Base-by-base conservation (phyloP, 306 rosid genomes). In the Lathyrus sativus region DNA sequence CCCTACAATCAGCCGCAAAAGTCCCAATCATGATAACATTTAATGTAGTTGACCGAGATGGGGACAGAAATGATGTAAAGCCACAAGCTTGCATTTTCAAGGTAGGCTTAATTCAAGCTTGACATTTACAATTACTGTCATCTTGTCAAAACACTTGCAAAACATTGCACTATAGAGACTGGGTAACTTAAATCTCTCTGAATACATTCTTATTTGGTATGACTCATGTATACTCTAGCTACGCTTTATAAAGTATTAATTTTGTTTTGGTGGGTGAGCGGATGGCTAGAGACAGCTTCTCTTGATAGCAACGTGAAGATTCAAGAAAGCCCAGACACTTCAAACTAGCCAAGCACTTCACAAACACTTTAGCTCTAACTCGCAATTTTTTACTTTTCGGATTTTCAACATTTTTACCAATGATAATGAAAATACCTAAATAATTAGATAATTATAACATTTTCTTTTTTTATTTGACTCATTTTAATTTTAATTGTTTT, bases 11-110 rank as follows among this genome's bases (percentile, higher is more conserved):
- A 50, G 99, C 99, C 8, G 97, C 99, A 58, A 93, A 93, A 79
- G 99, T 93, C 71, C 99, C 99, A 59, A 93, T 93, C 56, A 86
- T 93, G 99, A 84, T 93, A 72, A 87, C 97, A 71, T 93, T 93
- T 76, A 81, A 93, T 49, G 97, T 90, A 28, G 77, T 77, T 60
- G 96, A 93, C 71, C 90, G 96, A 76, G 82, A 79, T 35, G 98
- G 97, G 31, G 88, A 90, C 83, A 75, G 31, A 45, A 86, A 74
- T 79, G 85, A 82, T 72, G 43, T 85, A 79, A 90, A 82, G 82
- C 97, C 99, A 37, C 99, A 90, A 78, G 97, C 90, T 77, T 90
- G 97, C 84, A 93, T 93, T 78, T 93, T 93, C 86, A 93, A 93
- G 97, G 99, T 48, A 56, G 61, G 43, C 49, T 72, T 37, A 13